Base-by-base conservation (phyloP, 768 basidiomycete species). In the Holtermanniella nyarrowii region DNA sequence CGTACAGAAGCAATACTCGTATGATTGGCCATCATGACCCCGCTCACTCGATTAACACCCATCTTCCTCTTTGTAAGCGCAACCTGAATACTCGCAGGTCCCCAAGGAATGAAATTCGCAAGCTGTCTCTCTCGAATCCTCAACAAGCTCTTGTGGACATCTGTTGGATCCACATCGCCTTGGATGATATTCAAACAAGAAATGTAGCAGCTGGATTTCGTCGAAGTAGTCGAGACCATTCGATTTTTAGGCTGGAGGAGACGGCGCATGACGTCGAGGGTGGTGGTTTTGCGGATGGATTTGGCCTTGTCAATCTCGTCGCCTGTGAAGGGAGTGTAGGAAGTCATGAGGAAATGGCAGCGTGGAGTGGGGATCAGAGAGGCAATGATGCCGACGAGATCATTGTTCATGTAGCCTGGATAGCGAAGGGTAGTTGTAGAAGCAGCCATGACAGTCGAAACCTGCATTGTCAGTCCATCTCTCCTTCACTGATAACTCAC, bases 341-440 rank as follows among this genome's bases (percentile, higher is more conserved):
- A 89, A 10, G 95, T 97, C 87, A 91, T 93, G 46, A 99, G 78
- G 78, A 96, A 96, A 72, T 99, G 93, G 68, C 91, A 96, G 46
- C 91, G 79, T 23, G 93, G 93, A 2, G 93, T 96, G 1, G 93
- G 93, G 58, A 99, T 96, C 48, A 99, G 79, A 14, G 88, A 89
- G 4, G 93, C 90, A 50, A 97, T 85, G 57, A 99, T 91, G 23
- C 91, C 88, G 58, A 96, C 91, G 31, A 97, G 80, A 66, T 99
- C 93, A 62, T 96, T 99, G 77, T 97, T 96, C 91, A 96, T 97
- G 73, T 96, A 96, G 46, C 89, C 88, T 0, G 93, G 93, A 74
- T 95, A 99, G 62, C 93, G 81, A 22, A 99, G 79, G 13, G 93
- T 97, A 64, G 91, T 88, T 0, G 93, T 99, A 56, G 88, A 91